phyloP scores from a whole-genome alignment of 2,329 filamentous ascomycete species.

The Aureobasidium uvarum region DNA sequence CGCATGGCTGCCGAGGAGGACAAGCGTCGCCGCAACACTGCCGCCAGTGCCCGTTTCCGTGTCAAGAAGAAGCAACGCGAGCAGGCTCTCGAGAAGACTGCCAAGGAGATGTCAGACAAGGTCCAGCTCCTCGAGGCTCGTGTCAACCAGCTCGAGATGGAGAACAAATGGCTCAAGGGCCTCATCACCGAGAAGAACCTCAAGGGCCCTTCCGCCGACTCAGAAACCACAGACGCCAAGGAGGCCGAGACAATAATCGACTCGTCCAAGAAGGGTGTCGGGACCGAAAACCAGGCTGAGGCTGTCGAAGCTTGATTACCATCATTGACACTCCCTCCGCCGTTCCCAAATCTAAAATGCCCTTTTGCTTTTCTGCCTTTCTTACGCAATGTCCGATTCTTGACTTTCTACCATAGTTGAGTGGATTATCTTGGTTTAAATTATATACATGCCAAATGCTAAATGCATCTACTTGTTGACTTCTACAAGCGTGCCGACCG shows the following conservation, averaged over 20 bases:
- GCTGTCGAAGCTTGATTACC: constrained; percentile 17
- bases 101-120: constrained; percentile 53
- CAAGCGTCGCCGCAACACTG: constrained; percentile 55
- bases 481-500: constrained; percentile 19
- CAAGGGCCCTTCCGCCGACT: constrained; percentile 28
- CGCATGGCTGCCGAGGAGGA: constrained; percentile 53
- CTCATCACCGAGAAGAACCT: constrained; percentile 52
- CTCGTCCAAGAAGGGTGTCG: constrained; percentile 21
- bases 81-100: constrained; percentile 52
- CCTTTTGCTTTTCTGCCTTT: not conserved
- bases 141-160: constrained; percentile 52
- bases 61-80: constrained; percentile 58
- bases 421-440: constrained; percentile 14
- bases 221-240: constrained; percentile 4
- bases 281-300: constrained; percentile 20
- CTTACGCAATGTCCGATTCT: not conserved
- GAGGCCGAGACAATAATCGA: constrained; percentile 4
- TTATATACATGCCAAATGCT: constrained; percentile 18
- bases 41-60: constrained; percentile 53
- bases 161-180: constrained; percentile 54
- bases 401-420: not conserved
- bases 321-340: not conserved
- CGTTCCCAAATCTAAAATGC: constrained; percentile 12
- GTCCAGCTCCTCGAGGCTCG: constrained; percentile 47
- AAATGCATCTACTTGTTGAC: constrained; percentile 9